Conservation (phyloP, 2,329 filamentous ascomycete species). For the Trichoderma sp. region DNA sequence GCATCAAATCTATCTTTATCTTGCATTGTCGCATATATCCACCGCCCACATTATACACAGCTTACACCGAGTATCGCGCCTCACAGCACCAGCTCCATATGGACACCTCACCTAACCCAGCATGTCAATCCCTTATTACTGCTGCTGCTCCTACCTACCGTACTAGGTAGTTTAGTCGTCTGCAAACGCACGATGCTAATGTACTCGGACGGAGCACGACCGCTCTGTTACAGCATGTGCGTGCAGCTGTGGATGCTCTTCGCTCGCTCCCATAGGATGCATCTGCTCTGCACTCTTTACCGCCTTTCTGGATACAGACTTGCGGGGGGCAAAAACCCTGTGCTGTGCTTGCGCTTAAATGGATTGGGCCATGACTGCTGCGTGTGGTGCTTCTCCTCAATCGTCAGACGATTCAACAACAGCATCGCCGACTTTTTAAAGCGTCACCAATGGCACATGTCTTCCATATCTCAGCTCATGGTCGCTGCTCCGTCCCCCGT, state of each 20-base stretch:
- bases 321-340: slow-evolving; percentile 13
- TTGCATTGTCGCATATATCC: background rate
- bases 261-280: background rate
- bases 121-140: background rate
- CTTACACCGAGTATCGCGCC: background rate
- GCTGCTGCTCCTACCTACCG: background rate
- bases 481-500: background rate
- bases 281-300: slow-evolving; percentile 8
- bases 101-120: background rate
- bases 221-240: background rate
- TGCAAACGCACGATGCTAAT: background rate
- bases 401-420: slow-evolving; percentile 4
- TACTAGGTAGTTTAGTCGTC: background rate
- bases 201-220: background rate
- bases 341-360: background rate
- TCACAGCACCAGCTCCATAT: background rate
- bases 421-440: background rate
- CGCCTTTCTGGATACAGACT: slow-evolving; percentile 19
- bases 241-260: background rate
- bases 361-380: slow-evolving; percentile 13
- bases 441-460: background rate
- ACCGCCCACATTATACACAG: background rate
- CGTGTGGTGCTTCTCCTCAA: slow-evolving; percentile 12
- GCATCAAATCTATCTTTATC: background rate
- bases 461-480: background rate